These are phyloP conservation scores for Hyaloperonospora arabidopsidis DNA, from an alignment of 352 stramenopile species.

Conservation along the genomic window DNA sequence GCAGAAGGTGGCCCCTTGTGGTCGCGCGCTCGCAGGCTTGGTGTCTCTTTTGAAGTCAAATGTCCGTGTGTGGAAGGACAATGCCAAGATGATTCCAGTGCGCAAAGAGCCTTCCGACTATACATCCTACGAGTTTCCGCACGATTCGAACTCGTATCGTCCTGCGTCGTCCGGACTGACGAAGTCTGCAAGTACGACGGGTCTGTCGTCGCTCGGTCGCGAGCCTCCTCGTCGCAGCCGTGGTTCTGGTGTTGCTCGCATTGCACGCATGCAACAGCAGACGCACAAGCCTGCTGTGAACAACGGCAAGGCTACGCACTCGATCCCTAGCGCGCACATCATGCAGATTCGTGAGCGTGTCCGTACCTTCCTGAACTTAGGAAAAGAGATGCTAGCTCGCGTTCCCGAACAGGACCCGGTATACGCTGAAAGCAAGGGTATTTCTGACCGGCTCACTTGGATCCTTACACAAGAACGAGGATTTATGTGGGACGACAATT, in stretches of 20 bases:
- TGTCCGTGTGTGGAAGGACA: slow-evolving; percentile 60
- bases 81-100: slow-evolving; percentile 73
- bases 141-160: slow-evolving; percentile 40
- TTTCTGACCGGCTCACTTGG: slow-evolving; percentile 93
- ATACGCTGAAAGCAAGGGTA: slow-evolving; percentile 82
- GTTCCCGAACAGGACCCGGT: slow-evolving; percentile 75
- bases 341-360: slow-evolving; percentile 93
- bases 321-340: slow-evolving; percentile 73
- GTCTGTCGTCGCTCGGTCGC: slow-evolving; percentile 62
- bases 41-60: slow-evolving; percentile 66
- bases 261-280: slow-evolving; percentile 74
- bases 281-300: slow-evolving; percentile 50
- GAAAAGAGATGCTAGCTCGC: slow-evolving; percentile 80
- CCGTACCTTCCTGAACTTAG: slow-evolving; percentile 88
- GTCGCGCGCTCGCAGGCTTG: slow-evolving; percentile 60
- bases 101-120: slow-evolving; percentile 81
- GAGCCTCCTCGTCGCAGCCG: slow-evolving; percentile 71
- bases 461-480: slow-evolving; percentile 94
- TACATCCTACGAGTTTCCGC: slow-evolving; percentile 74
- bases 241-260: slow-evolving; percentile 71
- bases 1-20: slow-evolving; percentile 56
- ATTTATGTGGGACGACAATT: slow-evolving; percentile 98
- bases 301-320: slow-evolving; percentile 52
- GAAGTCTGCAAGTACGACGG: slow-evolving; percentile 86
- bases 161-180: slow-evolving; percentile 44